Evolutionary conservation across 177 flowering plant species (phyloP).

Genomic region (Vitis hybrid): DNA sequence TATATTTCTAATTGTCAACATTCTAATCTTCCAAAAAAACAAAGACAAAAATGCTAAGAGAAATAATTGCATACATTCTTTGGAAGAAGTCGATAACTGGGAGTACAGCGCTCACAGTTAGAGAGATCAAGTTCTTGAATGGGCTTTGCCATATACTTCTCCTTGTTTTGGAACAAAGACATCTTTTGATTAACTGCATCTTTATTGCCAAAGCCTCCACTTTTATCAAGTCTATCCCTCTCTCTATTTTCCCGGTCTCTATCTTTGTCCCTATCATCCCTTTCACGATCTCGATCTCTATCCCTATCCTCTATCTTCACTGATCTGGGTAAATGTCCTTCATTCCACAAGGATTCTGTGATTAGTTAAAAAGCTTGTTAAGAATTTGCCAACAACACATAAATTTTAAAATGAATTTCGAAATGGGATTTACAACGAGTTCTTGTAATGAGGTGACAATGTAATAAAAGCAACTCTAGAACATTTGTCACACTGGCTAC

Average conservation of each 20-base stretch:
- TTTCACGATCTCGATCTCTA: slow-evolving; percentile 49
- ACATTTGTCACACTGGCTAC: not conserved
- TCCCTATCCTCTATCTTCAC: slow-evolving; percentile 67
- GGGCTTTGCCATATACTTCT: slow-evolving; percentile 71
- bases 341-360: slow-evolving; percentile 67
- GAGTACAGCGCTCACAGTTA: slow-evolving; percentile 88
- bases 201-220: slow-evolving; percentile 30
- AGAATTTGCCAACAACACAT: not conserved
- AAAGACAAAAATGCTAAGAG: not conserved
- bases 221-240: slow-evolving; percentile 58
- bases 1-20: too few relatives aligned
- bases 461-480: not conserved
- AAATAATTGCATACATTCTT: slow-evolving; percentile 56
- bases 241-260: slow-evolving; percentile 59
- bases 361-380: slow-evolving; percentile 8
- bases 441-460: not conserved
- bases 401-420: not conserved
- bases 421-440: not conserved
- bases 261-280: slow-evolving; percentile 56
- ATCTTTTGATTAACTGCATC: slow-evolving; percentile 45
- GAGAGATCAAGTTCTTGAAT: slow-evolving; percentile 98
- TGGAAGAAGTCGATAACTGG: slow-evolving; percentile 95
- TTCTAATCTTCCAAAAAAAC: not conserved
- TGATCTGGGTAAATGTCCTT: slow-evolving; percentile 47
- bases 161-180: slow-evolving; percentile 52